Evolutionary conservation across 129 eudicot genomes (phyloP), one percentile per base, ranked within the genome.

Genomic region (Pulicaria dysenterica): DNA sequence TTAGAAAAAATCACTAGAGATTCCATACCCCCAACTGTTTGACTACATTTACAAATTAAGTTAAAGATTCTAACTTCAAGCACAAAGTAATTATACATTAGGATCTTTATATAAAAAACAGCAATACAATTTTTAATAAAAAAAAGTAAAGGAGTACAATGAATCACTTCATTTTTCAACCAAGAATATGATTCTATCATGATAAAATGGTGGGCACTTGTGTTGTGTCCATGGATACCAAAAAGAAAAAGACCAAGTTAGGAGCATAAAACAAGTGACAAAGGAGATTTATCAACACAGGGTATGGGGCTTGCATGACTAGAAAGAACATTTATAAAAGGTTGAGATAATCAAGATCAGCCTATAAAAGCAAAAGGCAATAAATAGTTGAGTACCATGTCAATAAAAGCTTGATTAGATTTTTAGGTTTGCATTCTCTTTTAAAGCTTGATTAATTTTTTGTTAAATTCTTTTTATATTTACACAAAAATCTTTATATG

Each of bases 251-350:
- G 41, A 40, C 55, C 12, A 54, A 4, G 50, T 44, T 55, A n/a
- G 75, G 65, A 65, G 75, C 75, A 55, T 43, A 55, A 41, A 70
- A 63, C 36, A 54, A 40, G 64, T 40, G 64, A 10, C 2, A 40
- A 40, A 70, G 37, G 64, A 12, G 8, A 51, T 38, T 49, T 39
- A 51, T 36, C 13, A 66, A 66, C 44, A 24, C 3, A 56, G 0
- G 3, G 5, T 8, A 24, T 24, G 4, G 3, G 3, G 51, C 9
- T 47, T 47, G 51, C 51, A 47, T 47, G 51, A 47, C 51, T 47
- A 10, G 13, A 2, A 10, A 4, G 50, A 46, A 46, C 4, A 47
- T 8, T 47, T 4, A 47, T 47, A 48, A 10, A 48, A 48, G n/a
- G 16, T 6, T 9, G 12, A 15, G 54, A 48, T 24, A 24, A 48